A percentile compares a stretch with the other conserved stretches of the same genome.
phyloP scores from a whole-genome alignment of 495 filamentous ascomycete genomes.

The Aspergillus ostianus region DNA sequence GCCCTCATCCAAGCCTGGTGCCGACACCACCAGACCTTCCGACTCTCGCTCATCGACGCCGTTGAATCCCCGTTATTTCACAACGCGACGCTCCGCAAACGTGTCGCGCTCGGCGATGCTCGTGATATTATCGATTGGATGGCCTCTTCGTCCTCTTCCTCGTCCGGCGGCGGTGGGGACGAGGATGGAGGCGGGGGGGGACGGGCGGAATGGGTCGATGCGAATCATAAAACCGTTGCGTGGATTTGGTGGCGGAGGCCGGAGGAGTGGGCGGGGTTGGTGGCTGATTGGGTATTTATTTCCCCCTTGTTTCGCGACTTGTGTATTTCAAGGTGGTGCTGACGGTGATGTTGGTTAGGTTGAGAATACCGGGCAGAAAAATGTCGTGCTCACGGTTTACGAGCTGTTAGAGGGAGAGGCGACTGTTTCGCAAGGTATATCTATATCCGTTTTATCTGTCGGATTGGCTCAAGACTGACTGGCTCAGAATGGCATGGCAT shows the following conservation, averaged over 20 bases:
- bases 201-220: slow-evolving; percentile 67
- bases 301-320: too few species aligned
- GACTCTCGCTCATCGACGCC: slow-evolving; percentile 62
- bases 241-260: slow-evolving; percentile 69
- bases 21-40: slow-evolving; percentile 68
- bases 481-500: slow-evolving; percentile 80
- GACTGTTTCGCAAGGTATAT: slow-evolving; percentile 56
- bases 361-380: slow-evolving; percentile 71
- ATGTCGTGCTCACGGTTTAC: slow-evolving; percentile 72
- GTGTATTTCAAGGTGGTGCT: too few species aligned
- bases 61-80: slow-evolving; percentile 58
- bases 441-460: not conserved
- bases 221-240: slow-evolving; percentile 38
- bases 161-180: slow-evolving; percentile 47
- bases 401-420: slow-evolving; percentile 69
- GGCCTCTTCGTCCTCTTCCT: slow-evolving; percentile 23
- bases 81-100: slow-evolving; percentile 51
- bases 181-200: slow-evolving; percentile 50
- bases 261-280: slow-evolving; percentile 70
- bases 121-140: slow-evolving; percentile 73
- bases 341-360: slow-evolving; percentile 40
- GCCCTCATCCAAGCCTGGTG: slow-evolving; percentile 84
- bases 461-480: not conserved
- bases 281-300: slow-evolving; percentile 56
- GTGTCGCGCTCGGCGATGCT: slow-evolving; percentile 60